Conservation (phyloP, 2,329 filamentous ascomycete genomes). For the Stagonosporopsis tanaceti region DNA sequence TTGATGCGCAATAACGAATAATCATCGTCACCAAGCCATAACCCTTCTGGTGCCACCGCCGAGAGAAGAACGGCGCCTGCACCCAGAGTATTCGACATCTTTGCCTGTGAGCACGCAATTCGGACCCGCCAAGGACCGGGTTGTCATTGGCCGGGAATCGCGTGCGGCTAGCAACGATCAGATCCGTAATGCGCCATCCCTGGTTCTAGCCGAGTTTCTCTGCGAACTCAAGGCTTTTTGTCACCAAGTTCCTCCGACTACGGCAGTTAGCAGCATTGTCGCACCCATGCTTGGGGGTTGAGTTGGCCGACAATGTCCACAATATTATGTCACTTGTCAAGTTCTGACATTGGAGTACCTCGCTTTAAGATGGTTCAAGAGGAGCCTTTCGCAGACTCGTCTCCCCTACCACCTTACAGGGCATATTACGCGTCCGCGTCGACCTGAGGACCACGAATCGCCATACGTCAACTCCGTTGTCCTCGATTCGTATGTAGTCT, state of each 20-base stretch:
- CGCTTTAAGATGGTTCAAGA: conserved; percentile 12
- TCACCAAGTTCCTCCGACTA: conserved; percentile 23
- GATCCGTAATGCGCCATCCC: conserved; percentile 34
- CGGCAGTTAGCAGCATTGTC: conserved; percentile 16
- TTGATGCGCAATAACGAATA: conserved; percentile 10
- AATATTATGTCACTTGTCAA: conserved; percentile 38
- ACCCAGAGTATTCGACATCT: conserved; percentile 43
- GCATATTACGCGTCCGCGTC: conserved; percentile 9
- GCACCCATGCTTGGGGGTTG: conserved; percentile 4
- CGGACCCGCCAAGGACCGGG: background rate
- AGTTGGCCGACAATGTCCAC: conserved; percentile 22
- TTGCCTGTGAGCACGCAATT: conserved; percentile 46
- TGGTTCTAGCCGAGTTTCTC: conserved; percentile 37
- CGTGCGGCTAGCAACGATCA: conserved; percentile 26
- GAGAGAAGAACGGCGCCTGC: conserved; percentile 11
- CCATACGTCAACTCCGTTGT: conserved; percentile 6
- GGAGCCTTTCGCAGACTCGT: background rate
- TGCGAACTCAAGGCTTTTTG: conserved; percentile 27
- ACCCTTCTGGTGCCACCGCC: conserved; percentile 10
- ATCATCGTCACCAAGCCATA: background rate
- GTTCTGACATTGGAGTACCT: conserved; percentile 13
- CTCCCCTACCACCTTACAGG: conserved; percentile 10
- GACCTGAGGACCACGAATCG: conserved; percentile 3
- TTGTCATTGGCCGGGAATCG: conserved; percentile 32
- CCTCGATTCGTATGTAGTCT: background rate